These are phyloP conservation scores for Gracilaria caudata DNA, from an alignment of 23 red algal genomes.

Conservation along the genomic window DNA sequence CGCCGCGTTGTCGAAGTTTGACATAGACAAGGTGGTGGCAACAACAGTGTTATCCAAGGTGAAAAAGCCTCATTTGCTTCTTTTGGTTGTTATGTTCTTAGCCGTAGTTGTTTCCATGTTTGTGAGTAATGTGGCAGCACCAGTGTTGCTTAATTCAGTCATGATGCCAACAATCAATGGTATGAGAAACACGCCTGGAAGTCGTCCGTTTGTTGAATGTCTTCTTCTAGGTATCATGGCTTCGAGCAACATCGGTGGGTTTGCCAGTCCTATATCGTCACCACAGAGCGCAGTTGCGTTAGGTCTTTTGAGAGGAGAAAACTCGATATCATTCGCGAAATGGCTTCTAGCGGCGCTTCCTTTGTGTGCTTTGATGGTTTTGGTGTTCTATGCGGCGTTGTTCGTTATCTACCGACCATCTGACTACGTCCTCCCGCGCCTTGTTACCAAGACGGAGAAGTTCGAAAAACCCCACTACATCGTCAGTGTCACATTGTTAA, in stretches of 20 bases:
- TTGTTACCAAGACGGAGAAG: constrained; percentile 62
- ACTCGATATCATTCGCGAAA: constrained; percentile 87
- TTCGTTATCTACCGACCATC: constrained; percentile 65
- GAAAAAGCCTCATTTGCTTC: constrained; percentile 58
- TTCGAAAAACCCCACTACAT: constrained; percentile 69
- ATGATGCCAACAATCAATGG: constrained; percentile 84
- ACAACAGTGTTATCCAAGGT: constrained; percentile 69
- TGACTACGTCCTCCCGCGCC: constrained; percentile 57
- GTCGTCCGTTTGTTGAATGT: constrained; percentile 77
- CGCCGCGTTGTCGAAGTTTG: constrained; percentile 85
- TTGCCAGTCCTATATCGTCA: constrained; percentile 93
- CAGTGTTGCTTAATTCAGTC: constrained; percentile 89
- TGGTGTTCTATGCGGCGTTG: constrained; percentile 64
- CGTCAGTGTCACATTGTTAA: constrained; percentile 58
- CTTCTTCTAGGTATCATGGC: constrained; percentile 87
- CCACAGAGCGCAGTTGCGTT: constrained; percentile 97
- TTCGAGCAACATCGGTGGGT: constrained; percentile 94
- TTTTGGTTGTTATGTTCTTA: constrained; percentile 85
- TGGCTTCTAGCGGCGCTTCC: constrained; percentile 86
- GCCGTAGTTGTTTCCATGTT: constrained; percentile 84
- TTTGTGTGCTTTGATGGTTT: constrained; percentile 63
- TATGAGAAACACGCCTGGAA: constrained; percentile 30
- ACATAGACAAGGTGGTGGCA: constrained; percentile 79
- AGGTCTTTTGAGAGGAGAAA: constrained; percentile 57
- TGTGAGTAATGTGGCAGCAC: constrained; percentile 96